Evolutionary conservation across 768 basidiomycete genomes (phyloP).

Genomic region (Suillus tomentosus): DNA sequence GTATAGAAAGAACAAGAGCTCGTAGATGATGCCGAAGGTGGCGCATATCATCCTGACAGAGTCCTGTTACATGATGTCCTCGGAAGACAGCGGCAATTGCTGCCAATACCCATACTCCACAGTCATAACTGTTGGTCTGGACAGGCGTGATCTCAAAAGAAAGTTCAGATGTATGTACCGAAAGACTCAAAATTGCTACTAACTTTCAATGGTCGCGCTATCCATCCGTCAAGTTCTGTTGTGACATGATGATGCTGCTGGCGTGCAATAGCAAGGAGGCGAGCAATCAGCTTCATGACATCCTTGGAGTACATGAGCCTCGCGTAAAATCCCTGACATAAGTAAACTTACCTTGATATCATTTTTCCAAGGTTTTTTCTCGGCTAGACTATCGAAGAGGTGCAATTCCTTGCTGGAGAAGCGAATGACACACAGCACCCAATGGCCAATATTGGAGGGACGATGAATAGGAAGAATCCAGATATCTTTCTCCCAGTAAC

Average conservation of each 20-base stretch:
- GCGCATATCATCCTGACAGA: conserved; percentile 21
- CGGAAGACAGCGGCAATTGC: conserved; percentile 21
- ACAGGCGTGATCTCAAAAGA: conserved; percentile 2
- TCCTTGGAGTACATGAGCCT: conserved; percentile 1
- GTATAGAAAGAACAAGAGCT: conserved; percentile 11
- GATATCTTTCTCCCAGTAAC: conserved; percentile 32
- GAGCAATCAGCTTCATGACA: conserved; percentile 14
- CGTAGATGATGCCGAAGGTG: conserved; percentile 14
- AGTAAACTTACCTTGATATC: conserved; percentile 8
- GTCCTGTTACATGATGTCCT: conserved; percentile 14
- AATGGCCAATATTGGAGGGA: conserved; percentile 25
- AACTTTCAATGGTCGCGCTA: conserved; percentile 7
- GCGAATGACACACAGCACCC: conserved; percentile 33
- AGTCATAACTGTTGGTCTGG: conserved; percentile 24
- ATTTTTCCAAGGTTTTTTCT: conserved; percentile 11
- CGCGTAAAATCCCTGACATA: background rate
- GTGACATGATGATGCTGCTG: background rate
- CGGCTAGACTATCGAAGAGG: conserved; percentile 19
- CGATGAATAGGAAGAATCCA: conserved; percentile 45
- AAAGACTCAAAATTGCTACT: background rate
- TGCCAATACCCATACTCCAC: conserved; percentile 30
- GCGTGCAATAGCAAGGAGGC: conserved; percentile 7
- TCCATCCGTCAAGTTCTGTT: conserved; percentile 12
- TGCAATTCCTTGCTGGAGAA: conserved; percentile 10
- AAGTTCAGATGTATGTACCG: background rate